Evolutionary conservation across 176 grass and related monocot species (phyloP), one percentile per base, ranked within the genome.

Genomic region (Poa pratensis): DNA sequence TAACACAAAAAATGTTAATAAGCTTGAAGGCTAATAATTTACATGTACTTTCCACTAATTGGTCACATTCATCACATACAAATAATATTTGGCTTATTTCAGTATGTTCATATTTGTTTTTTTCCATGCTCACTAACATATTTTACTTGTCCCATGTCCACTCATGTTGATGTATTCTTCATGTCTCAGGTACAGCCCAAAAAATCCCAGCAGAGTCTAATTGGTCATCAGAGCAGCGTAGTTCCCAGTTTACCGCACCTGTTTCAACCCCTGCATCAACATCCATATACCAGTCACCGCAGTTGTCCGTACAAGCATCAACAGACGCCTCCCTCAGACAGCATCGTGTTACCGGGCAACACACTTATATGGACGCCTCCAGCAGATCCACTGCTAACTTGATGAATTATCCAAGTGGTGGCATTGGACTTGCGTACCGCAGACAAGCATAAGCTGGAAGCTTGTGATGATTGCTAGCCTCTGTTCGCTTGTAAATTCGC

Each of bases 151-250:
- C 62, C 62, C 15, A 65, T 63, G 10, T 78, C 22, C 23, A 32
- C 53, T 22, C 20, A 35, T 78, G 28, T 46, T 85, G 40, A 85
- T 89, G 50, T 70, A 34, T 68, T 58, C 26, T 75, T 32, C 14
- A 67, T 85, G 70, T 53, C 43, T 86, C 70, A 82, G 78, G 70
- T 89, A 43, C 51, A 34, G 52, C 78, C 51, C 26, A 14, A 50
- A 84, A 40, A 80, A 69, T 12, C 0, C 23, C 5, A 9, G 0
- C 30, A 6, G 51, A 51, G 28, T 22, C 39, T 61, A 85, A 76
- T 40, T 61, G 30, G 45, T 51, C 13, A 60, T 61, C 77, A 63
- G 71, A 30, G 3, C 83, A 86, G 42, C 71, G 40, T 62, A 55
- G 9, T 43, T 76, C 16, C 2, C 5, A 16, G 52, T 23, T 76